A percentile compares a stretch with the other conserved stretches of the same genome.
phyloP scores from a whole-genome alignment of 257 asterid genomes.

The Capsicum rhomboideum region DNA sequence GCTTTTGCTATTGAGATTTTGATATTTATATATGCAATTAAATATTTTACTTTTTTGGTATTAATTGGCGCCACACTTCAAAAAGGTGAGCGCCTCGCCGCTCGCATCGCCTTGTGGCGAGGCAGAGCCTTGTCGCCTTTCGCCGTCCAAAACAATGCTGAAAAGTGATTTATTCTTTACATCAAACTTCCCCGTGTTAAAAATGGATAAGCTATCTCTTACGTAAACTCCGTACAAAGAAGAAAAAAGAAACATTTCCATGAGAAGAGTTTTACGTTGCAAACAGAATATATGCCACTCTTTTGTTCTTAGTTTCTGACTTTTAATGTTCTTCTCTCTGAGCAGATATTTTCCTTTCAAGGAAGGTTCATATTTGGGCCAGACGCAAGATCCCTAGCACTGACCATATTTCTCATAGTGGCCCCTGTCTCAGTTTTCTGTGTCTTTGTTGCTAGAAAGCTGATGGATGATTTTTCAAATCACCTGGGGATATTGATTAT shows the following conservation, averaged over 20 bases:
- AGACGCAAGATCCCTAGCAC: constrained; percentile 79
- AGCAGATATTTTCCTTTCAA: constrained; percentile 76
- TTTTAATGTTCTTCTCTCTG: constrained; percentile 7
- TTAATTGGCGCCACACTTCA: no score
- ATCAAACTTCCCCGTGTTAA: background rate
- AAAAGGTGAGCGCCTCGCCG: no score
- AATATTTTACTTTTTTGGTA: no score
- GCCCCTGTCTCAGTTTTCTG: constrained; percentile 81
- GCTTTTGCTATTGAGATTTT: no score
- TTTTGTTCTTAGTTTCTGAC: constrained; percentile 5
- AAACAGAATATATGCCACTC: background rate
- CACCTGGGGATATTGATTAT: constrained; percentile 72
- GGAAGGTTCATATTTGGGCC: constrained; percentile 96
- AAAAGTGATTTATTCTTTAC: background rate
- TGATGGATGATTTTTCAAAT: constrained; percentile 55
- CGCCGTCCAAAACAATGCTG: background rate
- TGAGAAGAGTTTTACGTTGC: background rate
- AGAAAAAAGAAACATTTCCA: background rate
- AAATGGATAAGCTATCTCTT: background rate
- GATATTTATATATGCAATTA: no score
- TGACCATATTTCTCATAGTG: constrained; percentile 74
- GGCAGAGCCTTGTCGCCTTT: no score
- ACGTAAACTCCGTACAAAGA: background rate
- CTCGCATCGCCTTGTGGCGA: no score
- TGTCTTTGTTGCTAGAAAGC: constrained; percentile 83